Evolutionary conservation across 768 basidiomycete species (phyloP).

Genomic region (Agaricus sinodeliciosus): DNA sequence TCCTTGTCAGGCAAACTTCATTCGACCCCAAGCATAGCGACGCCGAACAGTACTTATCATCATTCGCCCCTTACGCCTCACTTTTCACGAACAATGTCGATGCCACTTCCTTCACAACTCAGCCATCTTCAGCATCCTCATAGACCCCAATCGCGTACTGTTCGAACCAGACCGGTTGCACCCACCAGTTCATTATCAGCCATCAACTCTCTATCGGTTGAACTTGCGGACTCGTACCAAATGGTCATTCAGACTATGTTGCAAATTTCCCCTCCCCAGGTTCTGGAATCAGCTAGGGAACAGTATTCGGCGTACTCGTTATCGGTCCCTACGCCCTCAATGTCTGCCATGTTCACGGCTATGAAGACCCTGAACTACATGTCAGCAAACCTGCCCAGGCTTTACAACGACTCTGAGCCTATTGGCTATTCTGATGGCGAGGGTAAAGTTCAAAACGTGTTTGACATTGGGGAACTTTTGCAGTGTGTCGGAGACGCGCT

Average conservation of each 20-base stretch:
- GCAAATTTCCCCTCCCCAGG: slow-evolving; percentile 83
- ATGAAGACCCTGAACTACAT: slow-evolving; percentile 95
- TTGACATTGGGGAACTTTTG: slow-evolving; percentile 87
- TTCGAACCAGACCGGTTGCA: slow-evolving; percentile 16
- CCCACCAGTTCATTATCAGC: slow-evolving; percentile 24
- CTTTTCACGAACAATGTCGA: slow-evolving; percentile 73
- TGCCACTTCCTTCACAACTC: slow-evolving; percentile 78
- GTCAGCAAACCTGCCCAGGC: slow-evolving; percentile 71
- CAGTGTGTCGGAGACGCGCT: slow-evolving; percentile 87
- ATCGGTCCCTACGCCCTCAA: slow-evolving; percentile 79
- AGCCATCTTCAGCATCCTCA: slow-evolving; percentile 67
- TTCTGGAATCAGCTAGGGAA: slow-evolving; percentile 89
- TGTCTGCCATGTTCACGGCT: slow-evolving; percentile 83
- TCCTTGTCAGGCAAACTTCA: not conserved
- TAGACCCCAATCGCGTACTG: slow-evolving; percentile 21
- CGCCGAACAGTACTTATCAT: slow-evolving; percentile 17
- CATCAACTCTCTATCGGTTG: slow-evolving; percentile 69
- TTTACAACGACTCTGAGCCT: slow-evolving; percentile 28
- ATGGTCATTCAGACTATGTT: slow-evolving; percentile 87
- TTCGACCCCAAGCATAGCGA: not conserved
- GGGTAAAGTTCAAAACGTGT: slow-evolving; percentile 45
- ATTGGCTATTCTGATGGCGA: slow-evolving; percentile 6
- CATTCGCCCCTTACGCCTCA: slow-evolving; percentile 32
- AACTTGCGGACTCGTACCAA: slow-evolving; percentile 88
- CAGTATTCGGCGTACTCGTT: slow-evolving; percentile 88